Evolutionary conservation across 2,329 filamentous ascomycete species (phyloP).

Genomic region (Penicillium sp.): DNA sequence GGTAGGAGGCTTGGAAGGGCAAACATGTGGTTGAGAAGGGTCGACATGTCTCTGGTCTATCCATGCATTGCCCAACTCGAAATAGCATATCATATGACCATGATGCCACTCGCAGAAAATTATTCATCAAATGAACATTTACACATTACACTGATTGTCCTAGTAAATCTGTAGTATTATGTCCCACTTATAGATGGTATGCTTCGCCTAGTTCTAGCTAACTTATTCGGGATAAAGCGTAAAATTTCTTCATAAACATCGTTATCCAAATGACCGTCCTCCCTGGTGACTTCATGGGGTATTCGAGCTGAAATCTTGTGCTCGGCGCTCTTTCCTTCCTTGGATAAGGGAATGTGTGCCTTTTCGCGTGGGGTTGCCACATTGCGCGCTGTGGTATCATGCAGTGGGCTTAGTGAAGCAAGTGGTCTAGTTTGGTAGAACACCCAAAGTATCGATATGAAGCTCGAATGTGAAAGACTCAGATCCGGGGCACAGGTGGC

Average conservation of each 20-base stretch:
- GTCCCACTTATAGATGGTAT: neutral
- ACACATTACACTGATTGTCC: neutral
- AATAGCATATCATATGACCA: neutral
- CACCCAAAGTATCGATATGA: too few relatives aligned
- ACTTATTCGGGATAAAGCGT: neutral
- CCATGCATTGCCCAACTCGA: neutral
- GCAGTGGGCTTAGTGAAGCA: neutral
- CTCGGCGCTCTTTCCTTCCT: neutral
- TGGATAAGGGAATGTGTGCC: rapidly evolving
- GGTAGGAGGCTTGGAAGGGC: neutral
- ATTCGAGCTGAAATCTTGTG: neutral
- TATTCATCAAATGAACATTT: neutral
- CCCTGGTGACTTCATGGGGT: neutral
- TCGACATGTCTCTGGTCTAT: neutral
- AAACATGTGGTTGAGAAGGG: neutral
- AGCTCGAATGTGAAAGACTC: neutral
- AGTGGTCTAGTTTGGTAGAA: neutral
- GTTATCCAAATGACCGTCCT: neutral
- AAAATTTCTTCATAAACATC: neutral
- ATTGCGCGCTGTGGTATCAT: too few relatives aligned
- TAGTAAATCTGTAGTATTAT: neutral
- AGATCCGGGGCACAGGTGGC: neutral
- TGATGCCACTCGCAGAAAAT: neutral
- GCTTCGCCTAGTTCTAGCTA: neutral
- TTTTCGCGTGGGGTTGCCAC: neutral